Base-by-base conservation (phyloP, 2,329 filamentous ascomycete genomes). In the Dactylella cylindrospora region DNA sequence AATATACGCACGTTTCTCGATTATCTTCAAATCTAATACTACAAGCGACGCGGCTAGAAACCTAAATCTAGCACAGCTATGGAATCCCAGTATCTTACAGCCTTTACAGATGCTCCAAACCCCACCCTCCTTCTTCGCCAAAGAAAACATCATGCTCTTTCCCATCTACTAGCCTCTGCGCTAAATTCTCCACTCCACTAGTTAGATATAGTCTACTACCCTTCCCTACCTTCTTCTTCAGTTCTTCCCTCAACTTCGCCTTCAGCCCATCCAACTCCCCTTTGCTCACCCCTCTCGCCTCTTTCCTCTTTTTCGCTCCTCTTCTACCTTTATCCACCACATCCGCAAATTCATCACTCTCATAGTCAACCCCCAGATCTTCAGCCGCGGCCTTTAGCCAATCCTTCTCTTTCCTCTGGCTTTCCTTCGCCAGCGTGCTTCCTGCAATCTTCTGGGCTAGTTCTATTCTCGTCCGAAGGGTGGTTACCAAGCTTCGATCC, bases 351-450 rank as follows among this genome's bases (percentile, higher is more conserved):
- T 94, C 89, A 28, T 95, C 90, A 61, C 83, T 86, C 70, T 97
- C 90, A 71, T 95, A 95, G 46, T 96, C 91, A 0, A 97, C 88
- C 0, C 93, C 93, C 0, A 98, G 78, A 66, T 97, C 91, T 55
- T 96, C 90, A 0, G 93, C 93, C 0, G 90, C 90, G 40, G 81
- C 82, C 35, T 83, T 82, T 68, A 97, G 77, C 83, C 90, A 93
- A 52, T 88, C 83, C 67, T 95, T 88, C 68, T 95, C 88, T 69
- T 86, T 85, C 51, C 82, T 82, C 7, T 85, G 83, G 74, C 91
- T 95, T 71, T 94, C 88, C 74, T 95, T 95, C 5, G 90, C 91
- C 6, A 93, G 80, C 0, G 78, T 78, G 1, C 86, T 81, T 69
- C 97, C 91, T 0, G 90, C 86, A 10, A 98, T 84, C 70, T 84